phyloP scores from a whole-genome alignment of 2,329 filamentous ascomycete genomes.

The Alternaria conjuncta region DNA sequence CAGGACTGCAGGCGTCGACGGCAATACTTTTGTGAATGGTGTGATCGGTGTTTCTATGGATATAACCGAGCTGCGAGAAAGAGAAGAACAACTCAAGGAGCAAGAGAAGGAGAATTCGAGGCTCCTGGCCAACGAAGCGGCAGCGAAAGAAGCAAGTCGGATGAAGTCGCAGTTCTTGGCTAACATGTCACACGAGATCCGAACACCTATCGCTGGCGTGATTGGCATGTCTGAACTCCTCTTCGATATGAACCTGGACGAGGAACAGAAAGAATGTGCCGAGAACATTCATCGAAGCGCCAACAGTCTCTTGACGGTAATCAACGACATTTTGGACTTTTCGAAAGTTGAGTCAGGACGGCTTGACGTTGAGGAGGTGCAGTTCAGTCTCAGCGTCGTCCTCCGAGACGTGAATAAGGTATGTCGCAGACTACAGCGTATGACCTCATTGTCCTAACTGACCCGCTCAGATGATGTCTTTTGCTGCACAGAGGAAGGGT shows the following conservation, averaged over 20 bases:
- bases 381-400: slow-evolving; percentile 76
- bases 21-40: slow-evolving; percentile 66
- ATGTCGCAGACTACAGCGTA: neutral
- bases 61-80: slow-evolving; percentile 72
- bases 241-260: slow-evolving; percentile 69
- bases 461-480: slow-evolving; percentile 70
- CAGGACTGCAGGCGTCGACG: slow-evolving; percentile 58
- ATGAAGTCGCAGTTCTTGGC: slow-evolving; percentile 82
- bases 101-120: slow-evolving; percentile 73
- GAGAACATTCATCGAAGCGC: slow-evolving; percentile 81
- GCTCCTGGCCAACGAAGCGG: slow-evolving; percentile 75
- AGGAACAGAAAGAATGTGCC: slow-evolving; percentile 76
- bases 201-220: slow-evolving; percentile 79
- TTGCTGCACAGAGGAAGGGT: slow-evolving; percentile 81
- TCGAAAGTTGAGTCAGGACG: slow-evolving; percentile 83
- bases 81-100: slow-evolving; percentile 67
- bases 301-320: slow-evolving; percentile 82
- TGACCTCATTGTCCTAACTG: neutral
- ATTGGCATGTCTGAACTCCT: slow-evolving; percentile 81
- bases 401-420: slow-evolving; percentile 78
- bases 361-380: slow-evolving; percentile 79
- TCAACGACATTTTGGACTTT: slow-evolving; percentile 91
- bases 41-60: slow-evolving; percentile 83
- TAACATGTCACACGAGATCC: slow-evolving; percentile 83
- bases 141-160: slow-evolving; percentile 79